Evolutionary conservation across 495 filamentous ascomycete genomes (phyloP), one percentile per base, ranked within the genome.

Genomic region (Tuber brumale): DNA sequence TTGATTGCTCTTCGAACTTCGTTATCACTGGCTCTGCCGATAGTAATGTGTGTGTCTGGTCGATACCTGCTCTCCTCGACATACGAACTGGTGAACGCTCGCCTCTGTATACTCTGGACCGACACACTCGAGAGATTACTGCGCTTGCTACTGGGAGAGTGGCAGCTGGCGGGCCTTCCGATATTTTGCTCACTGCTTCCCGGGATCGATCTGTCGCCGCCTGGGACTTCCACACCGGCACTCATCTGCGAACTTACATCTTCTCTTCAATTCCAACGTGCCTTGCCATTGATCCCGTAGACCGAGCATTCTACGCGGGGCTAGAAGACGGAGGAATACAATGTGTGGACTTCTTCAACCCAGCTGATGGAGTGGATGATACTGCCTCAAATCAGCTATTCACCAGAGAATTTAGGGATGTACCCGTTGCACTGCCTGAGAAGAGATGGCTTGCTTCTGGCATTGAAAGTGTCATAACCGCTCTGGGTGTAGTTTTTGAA

Each of bases 31-130:
- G 93, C 57, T 97, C 95, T 14, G 86, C 91, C 76, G 95, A 98
- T 83, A 93, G 95, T 21, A 94, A 91, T 80, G 87, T 97, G 72
- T 91, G 96, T 84, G 89, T 97, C 73, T 98, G 95, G 95, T 93
- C 93, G 9, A 81, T 97, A 31, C 86, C 90, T 2, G 85, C 87
- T 46, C 87, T 99, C 14, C 86, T 97, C 12, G 91, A 83, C 48
- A 69, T 79, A 41, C 66, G 74, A 70, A 75, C 46, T 21, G 75
- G 79, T 16, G 71, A 81, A 37, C 77, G 81, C 31, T 76, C 74
- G 44, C 81, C 77, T 23, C 71, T 77, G 43, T 45, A 75, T 44
- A 77, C 81, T 31, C 75, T 83, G 46, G 74, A 82, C 72, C 81
- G 79, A 35, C 81, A 83, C 48, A 80, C 76, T 31, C 74, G 74